These are phyloP conservation scores for Trifolium pratense DNA, from an alignment of 306 rosid genomes.

Conservation along the genomic window DNA sequence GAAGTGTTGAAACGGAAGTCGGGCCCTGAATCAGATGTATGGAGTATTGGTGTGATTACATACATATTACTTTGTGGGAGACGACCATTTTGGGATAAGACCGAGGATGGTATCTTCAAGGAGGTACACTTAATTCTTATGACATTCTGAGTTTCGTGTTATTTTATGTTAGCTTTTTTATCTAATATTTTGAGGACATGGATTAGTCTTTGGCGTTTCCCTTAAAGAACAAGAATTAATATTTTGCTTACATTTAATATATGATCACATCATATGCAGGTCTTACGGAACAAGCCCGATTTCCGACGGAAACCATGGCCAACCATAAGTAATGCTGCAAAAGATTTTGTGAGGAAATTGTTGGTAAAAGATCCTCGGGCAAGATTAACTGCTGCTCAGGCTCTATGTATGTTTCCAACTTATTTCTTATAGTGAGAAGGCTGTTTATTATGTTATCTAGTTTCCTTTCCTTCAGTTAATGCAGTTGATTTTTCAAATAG, in stretches of 20 bases:
- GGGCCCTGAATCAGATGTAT: slow-evolving; percentile 98
- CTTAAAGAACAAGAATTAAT: neutral
- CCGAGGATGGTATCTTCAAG: slow-evolving; percentile 99
- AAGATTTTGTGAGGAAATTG: slow-evolving; percentile 95
- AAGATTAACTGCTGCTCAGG: slow-evolving; percentile 99
- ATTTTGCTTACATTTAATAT: slow-evolving; percentile 18
- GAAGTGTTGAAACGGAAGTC: slow-evolving; percentile 97
- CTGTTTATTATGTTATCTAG: slow-evolving; percentile 34
- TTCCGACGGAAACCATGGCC: slow-evolving; percentile 99
- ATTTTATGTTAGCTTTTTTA: slow-evolving; percentile 22
- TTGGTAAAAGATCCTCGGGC: slow-evolving; percentile 96
- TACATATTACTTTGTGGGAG: slow-evolving; percentile 96
- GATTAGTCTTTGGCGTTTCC: neutral
- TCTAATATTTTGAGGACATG: neutral
- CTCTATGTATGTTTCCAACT: slow-evolving; percentile 73
- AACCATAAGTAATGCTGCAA: slow-evolving; percentile 70
- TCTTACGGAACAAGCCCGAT: slow-evolving; percentile 90
- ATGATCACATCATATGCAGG: slow-evolving; percentile 56
- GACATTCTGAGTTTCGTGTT: slow-evolving; percentile 23
- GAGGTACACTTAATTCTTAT: slow-evolving; percentile 68
- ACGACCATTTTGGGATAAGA: slow-evolving; percentile 99
- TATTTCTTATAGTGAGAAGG: slow-evolving; percentile 34
- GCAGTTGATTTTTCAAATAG: slow-evolving; percentile 9
- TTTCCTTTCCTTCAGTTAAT: slow-evolving; percentile 22
- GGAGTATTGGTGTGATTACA: slow-evolving; percentile 99